Evolutionary conservation across 805 yeast genomes (phyloP).

Genomic region (Vanderwaltozyma verrucispora): DNA sequence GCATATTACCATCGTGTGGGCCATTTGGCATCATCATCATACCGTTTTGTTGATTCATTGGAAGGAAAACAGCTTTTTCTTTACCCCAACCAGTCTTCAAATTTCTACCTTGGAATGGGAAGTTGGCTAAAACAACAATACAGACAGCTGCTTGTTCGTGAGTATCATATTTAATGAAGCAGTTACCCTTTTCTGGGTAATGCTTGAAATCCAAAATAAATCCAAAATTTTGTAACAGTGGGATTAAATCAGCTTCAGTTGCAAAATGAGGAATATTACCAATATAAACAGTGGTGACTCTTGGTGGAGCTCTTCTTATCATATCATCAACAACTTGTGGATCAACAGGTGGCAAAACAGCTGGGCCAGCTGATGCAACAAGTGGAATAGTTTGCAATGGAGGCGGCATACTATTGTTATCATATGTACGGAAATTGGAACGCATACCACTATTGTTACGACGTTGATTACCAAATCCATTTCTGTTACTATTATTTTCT

Average conservation of each 20-base stretch:
- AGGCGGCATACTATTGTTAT: conserved; percentile 16
- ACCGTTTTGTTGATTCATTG: conserved; percentile 8
- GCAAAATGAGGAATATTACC: conserved; percentile 78
- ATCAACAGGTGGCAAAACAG: conserved; percentile 26
- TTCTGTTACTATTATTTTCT: conserved; percentile 30
- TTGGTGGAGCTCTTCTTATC: conserved; percentile 62
- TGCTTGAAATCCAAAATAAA: conserved; percentile 71
- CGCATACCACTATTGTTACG: conserved; percentile 14
- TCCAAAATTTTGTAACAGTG: conserved; percentile 70
- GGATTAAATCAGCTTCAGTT: conserved; percentile 61
- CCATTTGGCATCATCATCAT: conserved; percentile 4
- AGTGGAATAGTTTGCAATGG: conserved; percentile 18
- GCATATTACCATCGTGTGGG: conserved; percentile 1
- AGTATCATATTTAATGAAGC: conserved; percentile 76
- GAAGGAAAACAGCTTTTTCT: conserved; percentile 33
- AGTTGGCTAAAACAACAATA: conserved; percentile 65
- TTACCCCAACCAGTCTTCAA: conserved; percentile 86
- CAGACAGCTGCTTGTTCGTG: conserved; percentile 88
- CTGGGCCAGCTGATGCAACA: conserved; percentile 14
- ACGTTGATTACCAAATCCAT: conserved; percentile 12
- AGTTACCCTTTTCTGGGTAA: conserved; percentile 75
- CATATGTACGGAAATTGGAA: conserved; percentile 2
- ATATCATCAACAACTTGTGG: conserved; percentile 62
- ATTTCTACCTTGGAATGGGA: conserved; percentile 64
- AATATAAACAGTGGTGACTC: conserved; percentile 65